Conservation (phyloP, 2,329 filamentous ascomycete species). For the Apiospora hydei region DNA sequence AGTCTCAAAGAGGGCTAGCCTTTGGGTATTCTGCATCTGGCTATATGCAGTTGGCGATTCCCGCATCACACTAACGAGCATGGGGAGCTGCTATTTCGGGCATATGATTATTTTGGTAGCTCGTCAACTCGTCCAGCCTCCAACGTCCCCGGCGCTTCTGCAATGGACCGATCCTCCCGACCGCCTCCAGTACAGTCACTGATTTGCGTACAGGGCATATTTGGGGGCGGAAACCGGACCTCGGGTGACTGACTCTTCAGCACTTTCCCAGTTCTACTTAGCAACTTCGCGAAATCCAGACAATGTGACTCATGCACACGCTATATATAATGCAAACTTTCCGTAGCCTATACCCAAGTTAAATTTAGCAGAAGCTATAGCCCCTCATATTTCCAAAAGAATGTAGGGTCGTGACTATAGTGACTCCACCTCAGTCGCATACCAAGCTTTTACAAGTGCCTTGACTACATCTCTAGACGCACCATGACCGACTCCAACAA, state of each 20-base stretch:
- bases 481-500: background rate
- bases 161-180: background rate
- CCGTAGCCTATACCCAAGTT: background rate
- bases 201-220: background rate
- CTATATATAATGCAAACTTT: background rate
- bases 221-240: background rate
- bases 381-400: background rate
- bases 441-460: background rate
- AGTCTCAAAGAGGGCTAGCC: slow-evolving; percentile 6
- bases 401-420: background rate
- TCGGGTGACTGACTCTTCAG: slow-evolving; percentile 15
- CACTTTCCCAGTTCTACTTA: background rate
- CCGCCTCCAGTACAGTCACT: background rate
- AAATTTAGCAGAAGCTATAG: background rate
- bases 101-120: background rate
- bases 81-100: background rate
- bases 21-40: too few relatives aligned
- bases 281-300: background rate
- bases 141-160: background rate
- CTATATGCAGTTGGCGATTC: slow-evolving; percentile 1
- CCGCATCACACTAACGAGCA: background rate
- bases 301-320: background rate
- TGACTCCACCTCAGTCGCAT: background rate
- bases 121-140: background rate
- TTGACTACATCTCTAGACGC: background rate